A percentile compares a stretch with the other conserved stretches of the same genome.
Evolutionary conservation across 2,329 filamentous ascomycete genomes (phyloP).

Genomic region (Alternaria triticina): DNA sequence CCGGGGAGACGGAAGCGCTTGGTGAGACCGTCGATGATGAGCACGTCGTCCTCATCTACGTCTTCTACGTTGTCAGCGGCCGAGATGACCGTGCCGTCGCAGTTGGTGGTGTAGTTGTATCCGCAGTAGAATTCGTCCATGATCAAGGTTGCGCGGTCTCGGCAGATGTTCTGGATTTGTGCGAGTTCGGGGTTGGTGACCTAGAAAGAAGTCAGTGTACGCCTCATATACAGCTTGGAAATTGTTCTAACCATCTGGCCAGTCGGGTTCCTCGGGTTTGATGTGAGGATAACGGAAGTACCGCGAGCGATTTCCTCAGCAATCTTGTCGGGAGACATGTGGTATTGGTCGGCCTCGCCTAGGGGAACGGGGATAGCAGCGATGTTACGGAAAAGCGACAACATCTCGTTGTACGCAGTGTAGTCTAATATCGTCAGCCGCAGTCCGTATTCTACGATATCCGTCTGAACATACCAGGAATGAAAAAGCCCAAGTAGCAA

Average conservation of each 20-base stretch:
- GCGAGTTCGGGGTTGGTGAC: slow-evolving; percentile 83
- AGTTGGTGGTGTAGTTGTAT: slow-evolving; percentile 94
- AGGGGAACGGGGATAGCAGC: slow-evolving; percentile 65
- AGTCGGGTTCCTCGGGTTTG: slow-evolving; percentile 94
- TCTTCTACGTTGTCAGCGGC: slow-evolving; percentile 89
- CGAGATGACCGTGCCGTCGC: slow-evolving; percentile 87
- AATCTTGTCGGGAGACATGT: slow-evolving; percentile 92
- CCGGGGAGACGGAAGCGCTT: slow-evolving; percentile 96
- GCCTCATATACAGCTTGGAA: neutral
- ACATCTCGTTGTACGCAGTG: slow-evolving; percentile 97
- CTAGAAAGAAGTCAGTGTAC: neutral
- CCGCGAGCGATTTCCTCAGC: slow-evolving; percentile 88
- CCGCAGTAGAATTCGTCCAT: slow-evolving; percentile 74
- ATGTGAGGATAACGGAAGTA: slow-evolving; percentile 81
- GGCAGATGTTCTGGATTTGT: slow-evolving; percentile 91
- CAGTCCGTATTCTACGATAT: no score
- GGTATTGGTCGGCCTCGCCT: slow-evolving; percentile 84
- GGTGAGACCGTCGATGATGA: slow-evolving; percentile 94
- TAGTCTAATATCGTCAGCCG: slow-evolving; percentile 63
- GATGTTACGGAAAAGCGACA: slow-evolving; percentile 86
- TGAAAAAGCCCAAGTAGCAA: slow-evolving; percentile 91
- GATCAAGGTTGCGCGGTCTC: slow-evolving; percentile 87
- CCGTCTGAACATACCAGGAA: slow-evolving; percentile 67
- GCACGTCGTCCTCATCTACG: slow-evolving; percentile 78
- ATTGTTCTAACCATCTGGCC: slow-evolving; percentile 66